Percentiles rank a stretch among this genome's conserved stretches.
These are phyloP conservation scores for Hypoxylon rickii DNA, from an alignment of 495 filamentous ascomycete genomes.

Conservation along the genomic window DNA sequence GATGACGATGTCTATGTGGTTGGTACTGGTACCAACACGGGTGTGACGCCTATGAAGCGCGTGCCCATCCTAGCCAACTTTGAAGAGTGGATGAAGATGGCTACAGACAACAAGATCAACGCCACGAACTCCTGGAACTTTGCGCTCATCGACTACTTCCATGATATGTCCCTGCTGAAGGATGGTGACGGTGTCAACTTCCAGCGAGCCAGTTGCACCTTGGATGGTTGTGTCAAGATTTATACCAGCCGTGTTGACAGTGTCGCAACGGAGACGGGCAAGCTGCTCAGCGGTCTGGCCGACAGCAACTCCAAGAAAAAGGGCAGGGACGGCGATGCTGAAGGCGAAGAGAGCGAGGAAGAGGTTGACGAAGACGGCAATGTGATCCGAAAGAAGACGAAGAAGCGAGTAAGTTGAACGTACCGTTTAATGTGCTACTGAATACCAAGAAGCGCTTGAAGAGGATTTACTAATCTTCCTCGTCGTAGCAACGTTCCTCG, in stretches of 20 bases:
- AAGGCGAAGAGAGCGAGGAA: slow-evolving; percentile 76
- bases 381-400: slow-evolving; percentile 70
- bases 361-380: slow-evolving; percentile 80
- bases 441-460: too few relatives aligned
- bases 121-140: slow-evolving; percentile 99
- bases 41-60: slow-evolving; percentile 93
- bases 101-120: slow-evolving; percentile 99
- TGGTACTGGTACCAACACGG: slow-evolving; percentile 59
- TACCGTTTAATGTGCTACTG: not conserved
- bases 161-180: slow-evolving; percentile 96
- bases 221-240: slow-evolving; percentile 99
- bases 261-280: slow-evolving; percentile 95
- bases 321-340: slow-evolving; percentile 62
- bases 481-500: slow-evolving; percentile 69
- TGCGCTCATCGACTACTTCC: slow-evolving; percentile 98
- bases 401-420: slow-evolving; percentile 54
- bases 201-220: slow-evolving; percentile 95
- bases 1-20: slow-evolving; percentile 63
- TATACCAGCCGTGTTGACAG: slow-evolving; percentile 98
- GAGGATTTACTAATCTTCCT: slow-evolving; percentile 1
- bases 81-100: slow-evolving; percentile 99
- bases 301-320: slow-evolving; percentile 84
- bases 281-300: slow-evolving; percentile 90
- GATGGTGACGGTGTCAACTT: slow-evolving; percentile 98
- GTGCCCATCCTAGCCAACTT: slow-evolving; percentile 96